Evolutionary conservation across 2,329 filamentous ascomycete genomes (phyloP).

Genomic region (Penicillium sumatraense): DNA sequence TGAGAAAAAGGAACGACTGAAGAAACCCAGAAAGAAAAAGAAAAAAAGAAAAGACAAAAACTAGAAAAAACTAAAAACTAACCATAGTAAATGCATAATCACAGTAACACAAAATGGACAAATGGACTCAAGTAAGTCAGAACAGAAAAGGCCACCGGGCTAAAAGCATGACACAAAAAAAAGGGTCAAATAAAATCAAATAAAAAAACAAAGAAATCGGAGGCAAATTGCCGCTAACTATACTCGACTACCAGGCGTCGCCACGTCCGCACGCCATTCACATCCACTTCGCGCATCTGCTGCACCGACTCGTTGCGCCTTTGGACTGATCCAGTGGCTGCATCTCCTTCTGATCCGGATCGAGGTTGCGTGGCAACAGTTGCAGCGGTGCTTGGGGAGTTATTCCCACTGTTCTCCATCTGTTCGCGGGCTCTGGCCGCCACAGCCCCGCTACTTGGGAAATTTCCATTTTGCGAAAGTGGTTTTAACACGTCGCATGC

Average conservation of each 20-base stretch:
- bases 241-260: conserved; percentile 43
- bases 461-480: conserved; percentile 18
- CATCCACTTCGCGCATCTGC: conserved; percentile 35
- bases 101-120: conserved; percentile 1
- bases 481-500: conserved; percentile 26
- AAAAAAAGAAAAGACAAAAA: not conserved
- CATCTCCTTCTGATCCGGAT: conserved; percentile 10
- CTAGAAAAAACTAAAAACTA: not conserved
- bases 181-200: not conserved
- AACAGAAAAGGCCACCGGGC: conserved; percentile 3
- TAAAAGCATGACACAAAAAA: not conserved
- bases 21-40: not conserved
- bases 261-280: conserved; percentile 38
- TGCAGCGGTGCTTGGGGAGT: not conserved
- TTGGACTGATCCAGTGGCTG: conserved; percentile 18
- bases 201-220: not conserved
- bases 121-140: not conserved
- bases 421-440: conserved; percentile 22
- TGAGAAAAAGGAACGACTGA: not conserved
- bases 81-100: conserved; percentile 3
- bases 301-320: conserved; percentile 38
- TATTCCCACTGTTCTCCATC: conserved; percentile 8
- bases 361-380: conserved; percentile 12
- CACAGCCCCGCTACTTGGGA: conserved; percentile 27
- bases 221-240: conserved; percentile 22